A percentile compares a stretch with the other conserved stretches of the same genome.
phyloP scores from a whole-genome alignment of 768 basidiomycete genomes.

The Exsudoporus frostii region DNA sequence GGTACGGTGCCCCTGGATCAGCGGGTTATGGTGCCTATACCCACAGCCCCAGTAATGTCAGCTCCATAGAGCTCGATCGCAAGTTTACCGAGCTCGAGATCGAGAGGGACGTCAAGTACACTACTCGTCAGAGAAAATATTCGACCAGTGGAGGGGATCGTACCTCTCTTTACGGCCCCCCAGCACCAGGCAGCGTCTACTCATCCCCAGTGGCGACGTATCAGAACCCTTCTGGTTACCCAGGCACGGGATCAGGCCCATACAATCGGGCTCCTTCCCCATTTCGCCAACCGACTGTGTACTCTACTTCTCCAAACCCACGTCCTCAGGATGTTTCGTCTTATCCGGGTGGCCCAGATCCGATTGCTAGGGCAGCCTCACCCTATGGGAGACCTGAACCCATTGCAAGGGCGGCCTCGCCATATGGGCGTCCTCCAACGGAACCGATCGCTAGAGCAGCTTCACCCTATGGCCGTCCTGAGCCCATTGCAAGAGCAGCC shows the following conservation, averaged over 20 bases:
- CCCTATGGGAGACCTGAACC: slow-evolving; percentile 35
- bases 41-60: slow-evolving; percentile 23
- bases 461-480: slow-evolving; percentile 31
- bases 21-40: slow-evolving; percentile 22
- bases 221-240: slow-evolving; percentile 28
- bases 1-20: slow-evolving; percentile 24
- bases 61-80: slow-evolving; percentile 36
- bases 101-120: slow-evolving; percentile 29
- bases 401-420: slow-evolving; percentile 31
- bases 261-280: slow-evolving; percentile 36
- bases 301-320: slow-evolving; percentile 45
- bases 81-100: slow-evolving; percentile 35
- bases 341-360: slow-evolving; percentile 38
- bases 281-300: slow-evolving; percentile 32
- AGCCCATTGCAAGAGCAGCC: slow-evolving; percentile 20
- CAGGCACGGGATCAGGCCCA: slow-evolving; percentile 21
- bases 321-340: slow-evolving; percentile 44
- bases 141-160: slow-evolving; percentile 41
- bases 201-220: slow-evolving; percentile 30
- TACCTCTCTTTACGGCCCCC: slow-evolving; percentile 17
- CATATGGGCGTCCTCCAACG: slow-evolving; percentile 28
- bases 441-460: slow-evolving; percentile 21
- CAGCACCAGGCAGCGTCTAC: slow-evolving; percentile 12
- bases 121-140: slow-evolving; percentile 43
- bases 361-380: slow-evolving; percentile 31